Conservation (phyloP, 2,329 filamentous ascomycete species). For the Fusarium sp. region DNA sequence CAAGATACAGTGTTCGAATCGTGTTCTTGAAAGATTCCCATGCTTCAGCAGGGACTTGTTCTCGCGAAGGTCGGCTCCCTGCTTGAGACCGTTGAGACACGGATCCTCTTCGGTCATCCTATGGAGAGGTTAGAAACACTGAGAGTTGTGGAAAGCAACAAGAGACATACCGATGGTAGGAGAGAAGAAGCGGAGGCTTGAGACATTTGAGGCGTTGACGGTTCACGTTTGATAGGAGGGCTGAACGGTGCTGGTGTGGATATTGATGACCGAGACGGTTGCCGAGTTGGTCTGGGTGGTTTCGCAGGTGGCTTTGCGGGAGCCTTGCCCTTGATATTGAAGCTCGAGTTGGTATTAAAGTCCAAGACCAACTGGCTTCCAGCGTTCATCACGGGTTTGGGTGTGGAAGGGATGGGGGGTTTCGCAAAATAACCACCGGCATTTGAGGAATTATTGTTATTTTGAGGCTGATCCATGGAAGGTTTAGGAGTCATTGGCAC, state of each 20-base stretch:
- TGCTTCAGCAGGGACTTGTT: conserved; percentile 62
- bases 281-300: conserved; percentile 49
- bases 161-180: conserved; percentile 48
- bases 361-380: conserved; percentile 58
- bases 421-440: conserved; percentile 53
- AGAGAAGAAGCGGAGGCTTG: conserved; percentile 47
- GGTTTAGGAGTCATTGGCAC: conserved; percentile 49
- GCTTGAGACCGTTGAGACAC: conserved; percentile 51
- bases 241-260: conserved; percentile 45
- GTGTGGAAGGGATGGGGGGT: conserved; percentile 58
- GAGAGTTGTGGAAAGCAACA: too few species aligned
- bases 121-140: conserved; percentile 20
- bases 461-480: conserved; percentile 42
- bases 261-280: conserved; percentile 44
- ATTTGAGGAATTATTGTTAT: conserved; percentile 39
- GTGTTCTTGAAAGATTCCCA: conserved; percentile 65
- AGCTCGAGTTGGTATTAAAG: conserved; percentile 52
- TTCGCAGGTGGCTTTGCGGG: conserved; percentile 53
- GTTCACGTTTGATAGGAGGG: conserved; percentile 52
- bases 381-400: conserved; percentile 56
- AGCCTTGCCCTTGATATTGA: conserved; percentile 55
- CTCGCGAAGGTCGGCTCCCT: conserved; percentile 58
- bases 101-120: conserved; percentile 51
- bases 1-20: conserved; percentile 63
- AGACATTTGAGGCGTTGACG: conserved; percentile 50